Base-by-base conservation (phyloP, 2,329 filamentous ascomycete genomes). In the Botrytis aclada region DNA sequence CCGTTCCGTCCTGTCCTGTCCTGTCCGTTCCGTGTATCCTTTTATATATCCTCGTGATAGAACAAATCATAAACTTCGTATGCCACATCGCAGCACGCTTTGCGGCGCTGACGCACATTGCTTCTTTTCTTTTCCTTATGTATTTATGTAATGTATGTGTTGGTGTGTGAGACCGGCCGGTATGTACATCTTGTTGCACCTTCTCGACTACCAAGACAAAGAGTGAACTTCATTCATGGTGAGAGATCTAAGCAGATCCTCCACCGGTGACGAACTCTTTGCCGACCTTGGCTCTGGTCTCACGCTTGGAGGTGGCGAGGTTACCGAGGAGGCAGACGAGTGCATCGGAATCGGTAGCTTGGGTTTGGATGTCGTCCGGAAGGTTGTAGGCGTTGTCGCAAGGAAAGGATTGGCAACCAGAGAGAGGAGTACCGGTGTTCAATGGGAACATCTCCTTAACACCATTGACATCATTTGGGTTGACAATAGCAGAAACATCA, bases 401-500 rank as follows among this genome's bases (percentile, higher is more conserved):
- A 65, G 86, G 86, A 82, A 85, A 88, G 16, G 75, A 72, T 70
- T 83, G 80, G 80, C 87, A 89, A 60, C 87, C 87, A 32, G 86
- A 88, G 77, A 84, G 81, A 77, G 84, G 74, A 12, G 74, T 75
- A 75, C 82, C 77, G 72, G 75, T 58, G 69, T 70, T 77, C 72
- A 79, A 80, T 41, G 87, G 87, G 82, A 82, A 88, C 80, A 89
- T 84, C 82, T 85, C 81, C 84, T 88, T 87, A 78, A 89, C 83
- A 77, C 86, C 86, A 75, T 84, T 73, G 76, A 81, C 77, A 80
- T 88, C 87, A 56, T 78, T 78, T 69, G 86, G 81, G 80, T 86
- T 82, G 77, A 88, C 85, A 75, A 89, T 89, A 79, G 87, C 87
- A 18, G 86, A 88, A 75, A 89, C 86, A 75, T 89, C 87, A 73